Percentiles rank a stretch among this genome's conserved stretches.
phyloP scores from a whole-genome alignment of 2,329 filamentous ascomycete genomes.

The Aureobasidium sp. region DNA sequence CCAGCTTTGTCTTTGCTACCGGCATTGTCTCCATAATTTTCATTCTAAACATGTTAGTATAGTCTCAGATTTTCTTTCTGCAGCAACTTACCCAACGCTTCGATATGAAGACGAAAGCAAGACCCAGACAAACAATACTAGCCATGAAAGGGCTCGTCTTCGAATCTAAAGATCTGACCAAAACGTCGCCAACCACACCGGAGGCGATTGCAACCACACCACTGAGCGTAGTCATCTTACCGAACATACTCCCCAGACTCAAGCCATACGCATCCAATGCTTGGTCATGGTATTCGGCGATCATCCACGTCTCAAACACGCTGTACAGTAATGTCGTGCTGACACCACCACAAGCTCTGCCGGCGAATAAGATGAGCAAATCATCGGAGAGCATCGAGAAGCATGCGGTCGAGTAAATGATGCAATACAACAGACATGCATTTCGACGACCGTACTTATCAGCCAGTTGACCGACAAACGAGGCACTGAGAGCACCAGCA shows the following conservation, averaged over 20 bases:
- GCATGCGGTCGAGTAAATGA: conserved; percentile 45
- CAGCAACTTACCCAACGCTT: conserved; percentile 38
- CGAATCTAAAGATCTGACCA: conserved; percentile 40
- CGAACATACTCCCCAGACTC: conserved; percentile 44
- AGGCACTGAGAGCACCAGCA: conserved; percentile 40
- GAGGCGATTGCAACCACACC: conserved; percentile 47
- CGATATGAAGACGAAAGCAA: conserved; percentile 39
- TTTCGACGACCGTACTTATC: conserved; percentile 43
- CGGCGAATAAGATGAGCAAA: conserved; percentile 40
- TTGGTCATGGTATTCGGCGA: conserved; percentile 46
- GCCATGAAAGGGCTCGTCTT: conserved; percentile 45
- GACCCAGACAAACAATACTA: conserved; percentile 34
- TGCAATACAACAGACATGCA: conserved; percentile 49
- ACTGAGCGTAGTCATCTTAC: conserved; percentile 45
- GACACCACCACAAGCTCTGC: conserved; percentile 46
- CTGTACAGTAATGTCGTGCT: conserved; percentile 50
- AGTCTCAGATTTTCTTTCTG: not conserved
- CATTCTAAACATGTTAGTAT: conserved; percentile 28
- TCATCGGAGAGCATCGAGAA: conserved; percentile 42
- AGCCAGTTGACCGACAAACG: conserved; percentile 40
- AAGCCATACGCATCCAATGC: conserved; percentile 34
- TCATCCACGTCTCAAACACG: conserved; percentile 54
- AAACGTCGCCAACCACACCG: conserved; percentile 44
- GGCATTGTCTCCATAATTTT: conserved; percentile 39
- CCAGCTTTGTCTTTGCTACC: conserved; percentile 3